phyloP scores from a whole-genome alignment of 192 early-diverging fungal species.

The Backusella psychrophila region DNA sequence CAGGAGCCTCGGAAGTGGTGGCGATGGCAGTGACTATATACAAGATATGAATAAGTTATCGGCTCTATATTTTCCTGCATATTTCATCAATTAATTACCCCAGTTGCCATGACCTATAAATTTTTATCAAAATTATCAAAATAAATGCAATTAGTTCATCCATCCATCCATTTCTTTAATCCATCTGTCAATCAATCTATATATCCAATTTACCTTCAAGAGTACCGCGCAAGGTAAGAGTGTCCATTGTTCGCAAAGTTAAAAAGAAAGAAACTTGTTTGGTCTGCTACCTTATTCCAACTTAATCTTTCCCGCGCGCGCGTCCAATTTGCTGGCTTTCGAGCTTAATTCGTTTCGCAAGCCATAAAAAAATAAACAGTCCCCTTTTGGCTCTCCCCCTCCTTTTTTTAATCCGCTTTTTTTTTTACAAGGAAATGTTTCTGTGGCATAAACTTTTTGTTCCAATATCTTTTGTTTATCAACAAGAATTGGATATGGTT shows the following conservation, averaged over 20 bases:
- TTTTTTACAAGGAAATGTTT: background rate
- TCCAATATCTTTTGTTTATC: background rate
- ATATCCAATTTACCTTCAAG: constrained; percentile 28
- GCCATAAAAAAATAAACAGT: constrained; percentile 1
- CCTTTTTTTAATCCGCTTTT: background rate
- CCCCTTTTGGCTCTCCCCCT: background rate
- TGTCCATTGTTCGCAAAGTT: constrained; percentile 26
- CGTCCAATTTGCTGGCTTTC: background rate
- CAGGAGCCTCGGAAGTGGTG: constrained; percentile 93
- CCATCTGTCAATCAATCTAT: constrained; percentile 27
- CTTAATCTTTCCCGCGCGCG: constrained; percentile 2
- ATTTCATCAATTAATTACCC: constrained; percentile 17
- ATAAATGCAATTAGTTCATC: background rate
- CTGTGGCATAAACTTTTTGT: background rate
- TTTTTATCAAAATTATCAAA: background rate
- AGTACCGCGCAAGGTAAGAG: constrained; percentile 36
- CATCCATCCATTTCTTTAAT: constrained; percentile 28
- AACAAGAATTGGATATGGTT: background rate
- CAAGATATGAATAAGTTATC: background rate
- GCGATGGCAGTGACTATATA: constrained; percentile 89
- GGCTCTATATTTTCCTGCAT: background rate
- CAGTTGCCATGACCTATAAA: constrained; percentile 36
- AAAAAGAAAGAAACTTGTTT: constrained; percentile 20
- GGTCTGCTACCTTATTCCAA: constrained; percentile 1
- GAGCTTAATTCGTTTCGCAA: background rate